Evolutionary conservation across 176 grass and related monocot genomes (phyloP).

Genomic region (Phyllostachys edulis): DNA sequence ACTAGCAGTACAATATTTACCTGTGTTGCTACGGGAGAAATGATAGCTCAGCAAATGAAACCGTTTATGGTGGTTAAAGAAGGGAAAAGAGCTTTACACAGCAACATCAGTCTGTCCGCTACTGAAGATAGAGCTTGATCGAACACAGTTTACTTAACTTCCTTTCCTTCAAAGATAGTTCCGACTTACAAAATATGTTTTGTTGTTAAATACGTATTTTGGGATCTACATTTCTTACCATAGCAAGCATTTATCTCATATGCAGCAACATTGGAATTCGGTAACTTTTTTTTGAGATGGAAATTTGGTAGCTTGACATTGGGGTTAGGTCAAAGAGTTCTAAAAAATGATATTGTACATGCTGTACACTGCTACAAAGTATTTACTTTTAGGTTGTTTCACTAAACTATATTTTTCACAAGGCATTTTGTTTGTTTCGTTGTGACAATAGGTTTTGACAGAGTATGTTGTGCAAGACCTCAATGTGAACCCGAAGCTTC

Average conservation of each 20-base stretch:
- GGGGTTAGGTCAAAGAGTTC: background rate
- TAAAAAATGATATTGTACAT: background rate
- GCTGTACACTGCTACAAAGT: background rate
- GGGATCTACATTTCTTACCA: background rate
- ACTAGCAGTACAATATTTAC: background rate
- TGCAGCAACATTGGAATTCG: background rate
- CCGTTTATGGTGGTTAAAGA: background rate
- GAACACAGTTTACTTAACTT: background rate
- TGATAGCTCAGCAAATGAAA: background rate
- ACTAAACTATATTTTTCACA: background rate
- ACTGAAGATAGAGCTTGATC: background rate
- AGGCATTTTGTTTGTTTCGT: background rate
- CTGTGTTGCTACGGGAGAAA: background rate
- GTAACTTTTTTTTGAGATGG: background rate
- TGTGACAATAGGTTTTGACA: conserved; percentile 64
- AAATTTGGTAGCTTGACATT: background rate
- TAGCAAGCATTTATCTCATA: background rate
- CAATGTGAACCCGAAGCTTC: conserved; percentile 81
- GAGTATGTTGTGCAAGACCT: conserved; percentile 95
- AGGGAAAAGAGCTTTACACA: background rate
- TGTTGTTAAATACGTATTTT: background rate
- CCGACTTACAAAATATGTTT: background rate
- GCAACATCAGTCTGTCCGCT: background rate
- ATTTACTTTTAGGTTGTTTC: background rate
- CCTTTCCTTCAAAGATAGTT: background rate